Percentiles rank a stretch among this genome's conserved stretches.
These are phyloP conservation scores for Ogataea thermomethanolica DNA, from an alignment of 805 yeast genomes.

Conservation along the genomic window DNA sequence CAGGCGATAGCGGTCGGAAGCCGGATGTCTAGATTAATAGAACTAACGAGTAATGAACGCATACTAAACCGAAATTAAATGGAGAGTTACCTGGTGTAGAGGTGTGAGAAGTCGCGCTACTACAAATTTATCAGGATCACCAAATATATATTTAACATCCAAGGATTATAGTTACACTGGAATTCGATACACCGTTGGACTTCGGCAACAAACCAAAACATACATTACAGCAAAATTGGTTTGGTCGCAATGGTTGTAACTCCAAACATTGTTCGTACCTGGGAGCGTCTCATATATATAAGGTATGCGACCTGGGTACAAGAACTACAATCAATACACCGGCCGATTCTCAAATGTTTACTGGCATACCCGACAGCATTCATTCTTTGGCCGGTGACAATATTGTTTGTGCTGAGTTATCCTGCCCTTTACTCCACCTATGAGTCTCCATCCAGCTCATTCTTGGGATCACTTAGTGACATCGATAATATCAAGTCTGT, in stretches of 20 bases:
- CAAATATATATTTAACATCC: not conserved
- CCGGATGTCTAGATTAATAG: not conserved
- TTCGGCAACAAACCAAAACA: not conserved
- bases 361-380: constrained; percentile 37
- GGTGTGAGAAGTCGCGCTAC: not conserved
- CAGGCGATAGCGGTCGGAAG: constrained; percentile 42
- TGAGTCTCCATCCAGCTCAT: constrained; percentile 23
- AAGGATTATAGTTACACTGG: not conserved
- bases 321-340: constrained; percentile 13
- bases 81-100: not conserved
- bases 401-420: constrained; percentile 46
- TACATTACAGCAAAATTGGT: not conserved
- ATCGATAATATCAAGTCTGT: constrained; percentile 18
- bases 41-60: constrained; percentile 9
- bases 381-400: constrained; percentile 48
- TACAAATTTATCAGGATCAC: not conserved
- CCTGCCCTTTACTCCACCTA: constrained; percentile 42
- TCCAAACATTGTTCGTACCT: constrained; percentile 7
- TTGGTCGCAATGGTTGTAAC: constrained; percentile 2
- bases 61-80: not conserved
- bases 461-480: constrained; percentile 10
- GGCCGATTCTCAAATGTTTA: constrained; percentile 20
- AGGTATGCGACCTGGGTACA: constrained; percentile 16
- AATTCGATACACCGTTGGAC: not conserved
- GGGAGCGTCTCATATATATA: constrained; percentile 9